Percentiles rank a stretch among this genome's conserved stretches.
Conservation (phyloP, 805 yeast species). For the Teunomyces atbi region DNA sequence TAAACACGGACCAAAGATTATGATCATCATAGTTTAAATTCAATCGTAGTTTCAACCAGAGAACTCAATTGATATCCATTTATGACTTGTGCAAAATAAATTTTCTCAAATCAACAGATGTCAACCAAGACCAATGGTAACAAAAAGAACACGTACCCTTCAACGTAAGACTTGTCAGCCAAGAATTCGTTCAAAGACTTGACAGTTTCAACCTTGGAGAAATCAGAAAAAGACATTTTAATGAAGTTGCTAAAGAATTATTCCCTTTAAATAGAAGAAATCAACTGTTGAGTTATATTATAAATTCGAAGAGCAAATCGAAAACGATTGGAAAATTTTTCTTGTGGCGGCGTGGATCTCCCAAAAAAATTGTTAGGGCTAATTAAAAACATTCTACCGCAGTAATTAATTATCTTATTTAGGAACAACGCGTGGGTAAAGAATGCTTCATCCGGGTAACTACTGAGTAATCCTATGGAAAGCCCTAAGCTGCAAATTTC, state of each 20-base stretch:
- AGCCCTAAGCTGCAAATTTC: conserved; percentile 2
- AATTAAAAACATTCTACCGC: background rate
- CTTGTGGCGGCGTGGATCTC: background rate
- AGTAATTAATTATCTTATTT: background rate
- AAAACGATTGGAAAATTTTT: conserved; percentile 2
- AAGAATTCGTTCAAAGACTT: conserved; percentile 77
- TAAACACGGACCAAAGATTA: conserved; percentile 92
- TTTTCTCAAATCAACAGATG: background rate
- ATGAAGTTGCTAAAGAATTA: background rate
- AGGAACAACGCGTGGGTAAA: background rate
- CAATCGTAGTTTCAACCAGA: background rate
- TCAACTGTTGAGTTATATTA: conserved; percentile 5
- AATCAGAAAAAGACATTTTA: conserved; percentile 75
- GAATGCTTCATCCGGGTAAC: background rate
- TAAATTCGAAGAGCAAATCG: conserved; percentile 2
- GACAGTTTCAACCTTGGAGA: conserved; percentile 66
- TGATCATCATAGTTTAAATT: conserved; percentile 55
- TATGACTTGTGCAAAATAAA: background rate
- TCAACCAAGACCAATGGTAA: background rate
- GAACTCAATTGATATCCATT: background rate
- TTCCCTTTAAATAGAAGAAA: conserved; percentile 5
- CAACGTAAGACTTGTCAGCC: conserved; percentile 91
- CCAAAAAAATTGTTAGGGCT: conserved; percentile 4
- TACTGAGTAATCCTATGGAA: background rate
- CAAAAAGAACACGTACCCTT: conserved; percentile 71